A percentile compares a stretch with the other conserved stretches of the same genome.
phyloP scores from a whole-genome alignment of 768 basidiomycete genomes.

The Leccinum truebloodii region DNA sequence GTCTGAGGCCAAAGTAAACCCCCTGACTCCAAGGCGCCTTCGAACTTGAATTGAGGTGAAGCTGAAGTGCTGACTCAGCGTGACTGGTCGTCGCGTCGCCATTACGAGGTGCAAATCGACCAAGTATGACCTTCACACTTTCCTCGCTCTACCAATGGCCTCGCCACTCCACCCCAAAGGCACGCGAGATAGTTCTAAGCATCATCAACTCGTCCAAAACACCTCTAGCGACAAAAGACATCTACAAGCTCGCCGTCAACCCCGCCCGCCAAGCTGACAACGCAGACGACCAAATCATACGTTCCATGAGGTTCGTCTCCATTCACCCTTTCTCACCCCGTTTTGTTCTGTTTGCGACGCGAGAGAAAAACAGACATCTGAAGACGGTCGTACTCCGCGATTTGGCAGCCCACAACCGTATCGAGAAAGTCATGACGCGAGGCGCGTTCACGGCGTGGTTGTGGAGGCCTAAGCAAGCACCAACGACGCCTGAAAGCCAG shows the following conservation, averaged over 20 bases:
- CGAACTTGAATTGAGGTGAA: no score
- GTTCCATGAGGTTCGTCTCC: conserved; percentile 50
- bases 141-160: conserved; percentile 26
- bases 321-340: not conserved
- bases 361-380: conserved; percentile 44
- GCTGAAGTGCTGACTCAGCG: no score
- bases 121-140: conserved; percentile 6
- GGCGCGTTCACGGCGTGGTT: conserved; percentile 40
- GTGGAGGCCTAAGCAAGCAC: conserved; percentile 34
- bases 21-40: no score
- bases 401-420: conserved; percentile 41
- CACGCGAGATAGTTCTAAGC: conserved; percentile 22
- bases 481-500: not conserved
- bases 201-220: conserved; percentile 24
- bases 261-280: conserved; percentile 13
- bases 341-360: not conserved
- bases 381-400: conserved; percentile 53
- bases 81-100: no score
- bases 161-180: conserved; percentile 23
- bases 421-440: conserved; percentile 44
- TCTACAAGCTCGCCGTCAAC: conserved; percentile 24
- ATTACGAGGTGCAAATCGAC: no score
- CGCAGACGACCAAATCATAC: conserved; percentile 45
- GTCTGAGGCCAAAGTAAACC: no score
- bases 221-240: conserved; percentile 30